Evolutionary conservation across 768 basidiomycete species (phyloP).

Genomic region (Omphalotus guepiniiformis): DNA sequence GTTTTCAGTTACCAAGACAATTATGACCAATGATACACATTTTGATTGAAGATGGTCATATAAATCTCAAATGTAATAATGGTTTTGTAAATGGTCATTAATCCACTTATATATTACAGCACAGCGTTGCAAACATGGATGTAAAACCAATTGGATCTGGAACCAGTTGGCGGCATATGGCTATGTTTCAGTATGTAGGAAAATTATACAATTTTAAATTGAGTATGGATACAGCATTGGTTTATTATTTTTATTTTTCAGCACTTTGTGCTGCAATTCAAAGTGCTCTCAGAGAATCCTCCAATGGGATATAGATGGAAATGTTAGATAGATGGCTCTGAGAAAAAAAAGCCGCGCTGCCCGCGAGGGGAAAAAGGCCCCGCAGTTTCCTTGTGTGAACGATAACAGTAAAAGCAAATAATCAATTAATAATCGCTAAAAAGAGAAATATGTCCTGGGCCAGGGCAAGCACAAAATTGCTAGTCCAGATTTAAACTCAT

Average conservation of each 20-base stretch:
- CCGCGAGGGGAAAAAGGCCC: no score
- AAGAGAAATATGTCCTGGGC: slow-evolving; percentile 4
- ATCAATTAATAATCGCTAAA: slow-evolving; percentile 4
- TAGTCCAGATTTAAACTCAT: neutral
- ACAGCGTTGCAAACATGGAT: slow-evolving; percentile 10
- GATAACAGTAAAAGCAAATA: no score
- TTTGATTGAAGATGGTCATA: no score
- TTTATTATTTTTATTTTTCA: slow-evolving; percentile 12
- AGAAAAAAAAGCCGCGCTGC: no score
- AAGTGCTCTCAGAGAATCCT: slow-evolving; percentile 10
- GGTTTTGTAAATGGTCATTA: slow-evolving; percentile 11
- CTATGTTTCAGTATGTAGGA: slow-evolving; percentile 9
- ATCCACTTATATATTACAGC: neutral
- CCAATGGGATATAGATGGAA: slow-evolving; percentile 12
- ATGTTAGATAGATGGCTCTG: slow-evolving; percentile 10
- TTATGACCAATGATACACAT: slow-evolving; percentile 8
- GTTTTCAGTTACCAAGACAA: slow-evolving; percentile 12
- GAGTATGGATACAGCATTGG: slow-evolving; percentile 11
- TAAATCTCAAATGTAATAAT: slow-evolving; percentile 11
- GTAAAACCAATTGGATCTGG: slow-evolving; percentile 12
- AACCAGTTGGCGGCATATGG: slow-evolving; percentile 11
- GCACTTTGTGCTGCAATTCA: no score
- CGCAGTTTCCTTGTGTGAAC: slow-evolving; percentile 4
- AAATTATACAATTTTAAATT: slow-evolving; percentile 13
- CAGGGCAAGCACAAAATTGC: slow-evolving; percentile 9